Percentiles rank a stretch among this genome's conserved stretches.
Evolutionary conservation across 2,329 filamentous ascomycete genomes (phyloP).

Genomic region (Alternaria rosae): DNA sequence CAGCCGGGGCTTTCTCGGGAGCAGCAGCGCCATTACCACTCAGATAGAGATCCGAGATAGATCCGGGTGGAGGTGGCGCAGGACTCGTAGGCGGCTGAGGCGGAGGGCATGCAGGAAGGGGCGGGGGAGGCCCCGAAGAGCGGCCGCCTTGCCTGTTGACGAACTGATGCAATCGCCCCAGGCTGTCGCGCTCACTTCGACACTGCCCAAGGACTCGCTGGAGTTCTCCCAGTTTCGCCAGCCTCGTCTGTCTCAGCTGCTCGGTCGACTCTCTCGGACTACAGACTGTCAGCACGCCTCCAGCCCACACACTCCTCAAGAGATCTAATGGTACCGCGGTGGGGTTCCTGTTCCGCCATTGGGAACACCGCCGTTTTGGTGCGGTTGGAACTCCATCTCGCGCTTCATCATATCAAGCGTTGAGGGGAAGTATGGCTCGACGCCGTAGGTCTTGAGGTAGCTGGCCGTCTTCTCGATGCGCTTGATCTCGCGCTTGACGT

Average conservation of each 20-base stretch:
- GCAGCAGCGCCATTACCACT: not conserved
- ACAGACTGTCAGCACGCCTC: conserved; percentile 17
- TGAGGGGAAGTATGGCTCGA: conserved; percentile 62
- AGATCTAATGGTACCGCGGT: conserved; percentile 46
- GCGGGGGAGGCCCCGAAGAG: not conserved
- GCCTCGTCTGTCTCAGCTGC: not conserved
- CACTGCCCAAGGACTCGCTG: not conserved
- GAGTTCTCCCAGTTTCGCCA: not conserved
- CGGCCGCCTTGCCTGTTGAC: not conserved
- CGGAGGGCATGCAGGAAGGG: not conserved
- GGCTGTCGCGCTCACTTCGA: not conserved
- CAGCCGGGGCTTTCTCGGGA: not conserved
- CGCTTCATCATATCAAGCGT: conserved; percentile 60
- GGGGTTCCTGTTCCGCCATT: conserved; percentile 43
- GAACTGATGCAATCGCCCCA: not conserved
- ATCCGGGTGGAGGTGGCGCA: not conserved
- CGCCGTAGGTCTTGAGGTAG: conserved; percentile 60
- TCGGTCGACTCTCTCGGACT: not conserved
- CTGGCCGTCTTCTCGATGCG: conserved; percentile 63
- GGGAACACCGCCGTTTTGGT: conserved; percentile 25
- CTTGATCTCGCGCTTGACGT: conserved; percentile 61
- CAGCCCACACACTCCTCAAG: conserved; percentile 19
- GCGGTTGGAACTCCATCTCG: conserved; percentile 47
- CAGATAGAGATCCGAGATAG: not conserved
- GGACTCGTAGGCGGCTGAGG: not conserved